Conservation (phyloP, 495 filamentous ascomycete genomes). For the Penicillium egyptiacum region DNA sequence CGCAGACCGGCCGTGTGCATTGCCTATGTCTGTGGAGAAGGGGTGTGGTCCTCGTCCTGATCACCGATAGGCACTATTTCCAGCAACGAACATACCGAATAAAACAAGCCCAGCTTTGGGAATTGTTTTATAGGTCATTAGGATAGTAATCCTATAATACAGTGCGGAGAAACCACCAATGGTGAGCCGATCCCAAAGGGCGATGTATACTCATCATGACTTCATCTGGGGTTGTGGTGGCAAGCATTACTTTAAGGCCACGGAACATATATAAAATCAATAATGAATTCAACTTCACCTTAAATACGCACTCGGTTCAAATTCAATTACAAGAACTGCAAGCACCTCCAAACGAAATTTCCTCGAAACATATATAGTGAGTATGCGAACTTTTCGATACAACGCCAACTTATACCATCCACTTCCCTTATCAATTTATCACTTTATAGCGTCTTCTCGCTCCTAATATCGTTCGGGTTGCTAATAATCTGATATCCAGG, state of each 20-base stretch:
- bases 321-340: not conserved
- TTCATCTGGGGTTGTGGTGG: constrained; percentile 18
- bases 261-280: not conserved
- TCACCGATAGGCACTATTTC: no score
- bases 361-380: not conserved
- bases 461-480: not conserved
- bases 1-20: no score
- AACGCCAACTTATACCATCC: not conserved
- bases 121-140: no score
- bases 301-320: not conserved
- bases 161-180: no score
- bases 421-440: not conserved
- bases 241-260: constrained; percentile 7
- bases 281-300: not conserved
- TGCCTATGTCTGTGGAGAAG: no score
- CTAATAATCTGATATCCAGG: not conserved
- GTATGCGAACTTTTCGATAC: not conserved
- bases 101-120: no score
- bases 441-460: not conserved
- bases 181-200: not conserved
- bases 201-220: constrained; percentile 22
- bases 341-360: not conserved
- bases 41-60: no score
- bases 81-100: no score
- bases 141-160: no score